phyloP scores from a whole-genome alignment of 805 yeast genomes.

The Ogataea paradorogensis region DNA sequence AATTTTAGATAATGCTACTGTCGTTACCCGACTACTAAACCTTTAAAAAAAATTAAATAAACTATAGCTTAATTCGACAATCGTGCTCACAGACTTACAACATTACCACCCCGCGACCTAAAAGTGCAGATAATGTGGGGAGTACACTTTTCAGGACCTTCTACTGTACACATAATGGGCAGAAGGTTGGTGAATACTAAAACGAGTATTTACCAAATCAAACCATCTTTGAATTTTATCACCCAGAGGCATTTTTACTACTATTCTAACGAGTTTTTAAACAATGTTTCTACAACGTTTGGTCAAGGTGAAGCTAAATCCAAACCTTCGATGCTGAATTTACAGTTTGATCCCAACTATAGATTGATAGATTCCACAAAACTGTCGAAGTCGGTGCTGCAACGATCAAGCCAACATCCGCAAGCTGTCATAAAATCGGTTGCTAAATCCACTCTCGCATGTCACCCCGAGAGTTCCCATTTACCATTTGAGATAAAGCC shows the following conservation, averaged over 20 bases:
- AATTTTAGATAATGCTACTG: not conserved
- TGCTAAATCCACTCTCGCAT: constrained; percentile 43
- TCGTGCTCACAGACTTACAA: not conserved
- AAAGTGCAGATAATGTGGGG: not conserved
- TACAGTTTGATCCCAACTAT: constrained; percentile 30
- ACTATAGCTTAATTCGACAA: not conserved
- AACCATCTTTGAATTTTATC: not conserved
- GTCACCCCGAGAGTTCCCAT: constrained; percentile 34
- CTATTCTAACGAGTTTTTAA: constrained; percentile 21
- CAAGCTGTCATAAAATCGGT: constrained; percentile 35
- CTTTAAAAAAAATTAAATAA: not conserved
- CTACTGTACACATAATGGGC: not conserved
- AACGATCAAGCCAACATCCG: constrained; percentile 6
- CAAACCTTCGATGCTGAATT: not conserved
- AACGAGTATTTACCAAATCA: not conserved
- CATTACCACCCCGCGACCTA: not conserved
- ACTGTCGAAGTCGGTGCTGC: constrained; percentile 5
- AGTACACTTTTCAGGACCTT: not conserved
- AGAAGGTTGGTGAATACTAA: not conserved
- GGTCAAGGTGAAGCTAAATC: not conserved
- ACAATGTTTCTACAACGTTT: not conserved
- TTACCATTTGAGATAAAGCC: constrained; percentile 60
- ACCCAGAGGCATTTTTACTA: constrained; percentile 19
- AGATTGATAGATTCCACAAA: constrained; percentile 14
- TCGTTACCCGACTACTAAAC: constrained; percentile 6